Evolutionary conservation across 2,329 filamentous ascomycete species (phyloP), one percentile per base, ranked within the genome.

Genomic region (Arthrobotrys sphaeroides): DNA sequence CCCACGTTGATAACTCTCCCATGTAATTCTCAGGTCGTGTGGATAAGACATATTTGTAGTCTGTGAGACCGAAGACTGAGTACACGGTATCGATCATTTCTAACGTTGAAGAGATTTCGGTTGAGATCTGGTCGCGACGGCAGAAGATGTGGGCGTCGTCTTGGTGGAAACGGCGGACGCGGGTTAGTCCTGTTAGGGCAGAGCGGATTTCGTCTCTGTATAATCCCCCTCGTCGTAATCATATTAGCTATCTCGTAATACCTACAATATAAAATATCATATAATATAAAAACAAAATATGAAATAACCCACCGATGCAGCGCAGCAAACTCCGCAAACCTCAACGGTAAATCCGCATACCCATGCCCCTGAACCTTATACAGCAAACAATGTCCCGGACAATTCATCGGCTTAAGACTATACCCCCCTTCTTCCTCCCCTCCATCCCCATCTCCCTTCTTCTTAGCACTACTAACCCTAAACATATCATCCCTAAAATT

Each of bases 401-500:
- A 96, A 81, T 96, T 96, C 93, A 96, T 96, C 12, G 93, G 93
- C 82, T 96, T 96, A 78, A 96, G 84, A 16, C 91, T 92, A 82
- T 92, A 96, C 77, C 91, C 90, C 77, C 90, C 89, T 77, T 91
- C 88, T 75, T 89, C 87, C 18, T 84, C 51, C 72, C 79, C 43
- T 80, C 77, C 7, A 78, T 79, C 2, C 67, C 73, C 5, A 80
- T 79, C 13, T 79, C 80, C 22, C 18, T 53, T 85, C 86, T 20
- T 84, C 81, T 51, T 62, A n/a, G 28, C 40, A 51, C 88, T 87
- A 9, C 85, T 88, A 26, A 96, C 93, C 65, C 91, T 90, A 82
- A 94, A 96, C 93, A 96, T 96, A 80, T 96, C 92, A 80, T 96
- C 90, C 73, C 91, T 90, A 83, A 96, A 96, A 82, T 96, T 96